A percentile compares a stretch with the other conserved stretches of the same genome.
phyloP scores from a whole-genome alignment of 257 asterid species.

The Plantago ovata region DNA sequence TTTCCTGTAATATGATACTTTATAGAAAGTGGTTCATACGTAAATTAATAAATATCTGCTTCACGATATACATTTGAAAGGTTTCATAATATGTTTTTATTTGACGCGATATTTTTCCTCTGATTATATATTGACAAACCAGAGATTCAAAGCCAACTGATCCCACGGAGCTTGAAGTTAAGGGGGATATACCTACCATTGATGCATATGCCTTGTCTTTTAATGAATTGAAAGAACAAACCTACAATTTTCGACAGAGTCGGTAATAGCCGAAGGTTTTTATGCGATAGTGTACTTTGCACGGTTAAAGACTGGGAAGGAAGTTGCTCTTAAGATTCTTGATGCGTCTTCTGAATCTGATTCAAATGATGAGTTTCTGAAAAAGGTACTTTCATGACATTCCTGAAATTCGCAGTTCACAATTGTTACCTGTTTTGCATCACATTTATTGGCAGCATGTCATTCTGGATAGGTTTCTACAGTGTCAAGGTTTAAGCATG shows the following conservation, averaged over 20 bases:
- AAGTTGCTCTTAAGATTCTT: constrained; percentile 89
- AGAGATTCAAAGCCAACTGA: too few relatives aligned
- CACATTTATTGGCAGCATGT: constrained; percentile 13
- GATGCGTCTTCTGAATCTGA: constrained; percentile 86
- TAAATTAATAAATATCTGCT: too few relatives aligned
- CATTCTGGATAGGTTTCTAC: constrained; percentile 58
- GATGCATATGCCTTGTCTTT: constrained; percentile 22
- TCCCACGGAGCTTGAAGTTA: too few relatives aligned
- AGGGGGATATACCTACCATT: too few relatives aligned
- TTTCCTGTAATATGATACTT: too few relatives aligned
- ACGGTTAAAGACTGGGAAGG: constrained; percentile 51
- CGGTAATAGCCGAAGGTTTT: constrained; percentile 83
- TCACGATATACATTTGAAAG: too few relatives aligned
- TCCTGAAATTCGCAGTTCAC: constrained; percentile 10
- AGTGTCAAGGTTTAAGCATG: constrained; percentile 86
- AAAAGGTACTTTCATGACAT: constrained; percentile 46
- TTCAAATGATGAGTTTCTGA: constrained; percentile 71
- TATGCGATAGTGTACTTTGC: constrained; percentile 83
- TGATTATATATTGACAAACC: too few relatives aligned
- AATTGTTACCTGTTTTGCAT: not conserved
- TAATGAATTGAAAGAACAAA: constrained; percentile 72
- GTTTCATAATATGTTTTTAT: too few relatives aligned
- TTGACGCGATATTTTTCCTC: too few relatives aligned
- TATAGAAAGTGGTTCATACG: too few relatives aligned
- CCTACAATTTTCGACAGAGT: constrained; percentile 24